Evolutionary conservation across 495 filamentous ascomycete species (phyloP), one percentile per base, ranked within the genome.

Genomic region (Talaromyces ruber): DNA sequence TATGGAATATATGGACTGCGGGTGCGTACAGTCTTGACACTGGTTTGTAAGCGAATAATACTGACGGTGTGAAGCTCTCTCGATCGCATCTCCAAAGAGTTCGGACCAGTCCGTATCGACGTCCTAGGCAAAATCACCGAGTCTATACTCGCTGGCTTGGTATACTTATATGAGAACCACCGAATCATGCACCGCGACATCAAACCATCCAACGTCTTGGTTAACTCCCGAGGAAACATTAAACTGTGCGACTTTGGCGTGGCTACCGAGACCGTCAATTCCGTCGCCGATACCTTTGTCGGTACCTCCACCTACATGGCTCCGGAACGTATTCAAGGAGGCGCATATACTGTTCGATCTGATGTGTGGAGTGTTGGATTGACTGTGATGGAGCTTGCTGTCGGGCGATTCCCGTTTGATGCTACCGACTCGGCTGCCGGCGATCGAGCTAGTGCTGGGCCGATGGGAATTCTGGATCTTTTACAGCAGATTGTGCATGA

Each of bases 1-100:
- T 72, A 98, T 98, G 94, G 94, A 98, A 72, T 97, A 98, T 69
- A 96, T 96, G 92, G 94, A 98, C 79, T 91, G 92, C 74, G 95
- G 95, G 94, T 98, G 83, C 72, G 86, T 14, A 45, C 43, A 57
- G 52, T n/a, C 39, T 39, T n/a, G 54, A 39, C 37, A n/a, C 37
- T 28, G 26, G 21, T 29, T 58, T 22, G 55, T 65, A 53, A 26
- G 14, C 18, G 29, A 45, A 30, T 26, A 45, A 30, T 21, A 57
- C 82, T 85, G 67, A 85, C 66, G 3, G 32, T 62, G 21, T 66
- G 8, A 32, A 98, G 94, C 50, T 92, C 94, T n/a, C 83, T 98
- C 26, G 94, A 98, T 73, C 84, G 88, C 51, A 91, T 98, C 60
- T 97, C 95, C 2, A 91, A 91, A 66, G 89, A 91, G 58, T 96